These are phyloP conservation scores for Xylariaceae sp. DNA, from an alignment of 2,329 filamentous ascomycete species.

Conservation along the genomic window DNA sequence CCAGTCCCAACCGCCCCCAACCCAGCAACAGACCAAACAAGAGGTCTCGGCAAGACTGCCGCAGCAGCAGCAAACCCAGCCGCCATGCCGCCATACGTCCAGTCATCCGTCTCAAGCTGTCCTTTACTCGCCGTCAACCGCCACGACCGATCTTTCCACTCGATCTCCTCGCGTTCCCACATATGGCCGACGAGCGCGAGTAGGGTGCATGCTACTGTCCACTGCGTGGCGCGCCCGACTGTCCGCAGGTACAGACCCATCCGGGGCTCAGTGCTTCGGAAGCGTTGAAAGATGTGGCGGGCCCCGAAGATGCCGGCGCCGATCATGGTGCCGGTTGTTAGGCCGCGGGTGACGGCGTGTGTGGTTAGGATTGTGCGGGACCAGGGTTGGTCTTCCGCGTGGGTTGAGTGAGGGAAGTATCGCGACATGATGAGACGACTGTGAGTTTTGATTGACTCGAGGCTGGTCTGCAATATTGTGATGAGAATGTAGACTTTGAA, in stretches of 20 bases:
- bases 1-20: constrained; percentile 44
- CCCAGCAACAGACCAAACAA: constrained; percentile 35
- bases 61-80: constrained; percentile 28
- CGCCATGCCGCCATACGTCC: constrained; percentile 42
- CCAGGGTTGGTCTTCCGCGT: constrained; percentile 59
- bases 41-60: constrained; percentile 26
- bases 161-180: constrained; percentile 51
- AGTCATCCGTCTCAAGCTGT: constrained; percentile 54
- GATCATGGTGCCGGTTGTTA: constrained; percentile 48
- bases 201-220: constrained; percentile 40
- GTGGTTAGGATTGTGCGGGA: constrained; percentile 49
- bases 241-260: constrained; percentile 39
- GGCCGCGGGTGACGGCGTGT: constrained; percentile 53
- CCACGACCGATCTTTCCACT: constrained; percentile 61
- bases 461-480: no score
- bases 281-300: constrained; percentile 15
- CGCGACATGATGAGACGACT: constrained; percentile 44
- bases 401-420: constrained; percentile 48
- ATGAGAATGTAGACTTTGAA: no score
- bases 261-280: constrained; percentile 26
- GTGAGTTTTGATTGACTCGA: neutral
- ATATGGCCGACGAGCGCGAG: constrained; percentile 45
- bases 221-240: constrained; percentile 40
- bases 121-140: constrained; percentile 52
- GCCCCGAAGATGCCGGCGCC: constrained; percentile 37